Conservation (phyloP, 1,139 yeast genomes). For the Taphrina flavorubra region DNA sequence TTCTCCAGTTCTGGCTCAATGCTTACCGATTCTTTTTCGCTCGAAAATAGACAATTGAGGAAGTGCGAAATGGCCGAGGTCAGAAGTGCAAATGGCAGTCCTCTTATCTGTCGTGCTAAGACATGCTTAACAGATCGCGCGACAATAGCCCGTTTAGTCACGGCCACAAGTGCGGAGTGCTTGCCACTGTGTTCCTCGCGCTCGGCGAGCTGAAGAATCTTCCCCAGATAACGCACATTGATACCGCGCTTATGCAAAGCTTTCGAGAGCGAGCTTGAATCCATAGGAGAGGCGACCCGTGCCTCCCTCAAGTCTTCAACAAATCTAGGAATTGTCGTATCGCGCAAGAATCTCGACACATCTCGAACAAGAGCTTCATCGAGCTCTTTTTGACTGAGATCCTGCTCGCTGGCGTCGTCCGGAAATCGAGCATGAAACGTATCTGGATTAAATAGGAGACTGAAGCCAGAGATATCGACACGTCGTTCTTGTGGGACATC, state of each 20-base stretch:
- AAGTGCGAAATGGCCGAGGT: slow-evolving; percentile 70
- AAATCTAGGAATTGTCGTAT: slow-evolving; percentile 67
- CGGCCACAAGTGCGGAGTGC: slow-evolving; percentile 53
- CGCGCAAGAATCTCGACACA: slow-evolving; percentile 67
- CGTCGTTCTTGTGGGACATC: slow-evolving; percentile 39
- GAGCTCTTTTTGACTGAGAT: slow-evolving; percentile 52
- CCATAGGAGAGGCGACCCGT: slow-evolving; percentile 70
- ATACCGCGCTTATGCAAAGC: slow-evolving; percentile 81
- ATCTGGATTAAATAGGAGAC: slow-evolving; percentile 77
- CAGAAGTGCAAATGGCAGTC: slow-evolving; percentile 62
- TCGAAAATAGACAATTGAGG: slow-evolving; percentile 73
- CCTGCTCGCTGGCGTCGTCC: slow-evolving; percentile 50
- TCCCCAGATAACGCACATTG: slow-evolving; percentile 86
- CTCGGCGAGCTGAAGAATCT: slow-evolving; percentile 48
- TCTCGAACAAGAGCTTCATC: slow-evolving; percentile 72
- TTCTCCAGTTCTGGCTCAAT: slow-evolving; percentile 55
- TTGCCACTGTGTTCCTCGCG: slow-evolving; percentile 50
- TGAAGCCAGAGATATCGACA: slow-evolving; percentile 49
- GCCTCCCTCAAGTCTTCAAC: slow-evolving; percentile 61
- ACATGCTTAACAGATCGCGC: slow-evolving; percentile 81
- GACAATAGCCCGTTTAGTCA: slow-evolving; percentile 71
- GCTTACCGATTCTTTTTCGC: slow-evolving; percentile 55
- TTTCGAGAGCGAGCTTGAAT: slow-evolving; percentile 74
- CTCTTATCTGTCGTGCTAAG: slow-evolving; percentile 59
- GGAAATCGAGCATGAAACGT: slow-evolving; percentile 59